Evolutionary conservation across 495 filamentous ascomycete species (phyloP), one percentile per base, ranked within the genome.

Genomic region (Penicillium argentinense): DNA sequence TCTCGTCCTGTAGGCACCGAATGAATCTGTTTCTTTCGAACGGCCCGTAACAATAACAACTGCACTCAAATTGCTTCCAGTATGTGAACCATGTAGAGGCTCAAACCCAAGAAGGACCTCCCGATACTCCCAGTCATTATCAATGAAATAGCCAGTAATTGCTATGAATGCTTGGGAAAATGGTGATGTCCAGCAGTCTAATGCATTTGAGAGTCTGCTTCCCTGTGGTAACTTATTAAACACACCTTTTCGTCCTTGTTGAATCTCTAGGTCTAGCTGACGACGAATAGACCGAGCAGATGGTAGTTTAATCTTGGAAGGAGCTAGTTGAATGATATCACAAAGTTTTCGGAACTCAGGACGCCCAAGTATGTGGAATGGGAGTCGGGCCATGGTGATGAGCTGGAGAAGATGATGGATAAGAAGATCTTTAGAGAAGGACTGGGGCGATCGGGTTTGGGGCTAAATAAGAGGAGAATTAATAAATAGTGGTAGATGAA

Each of bases 81-180:
- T 47, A 44, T 56, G 29, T 27, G 26, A 26, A 12, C 43, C 29
- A 41, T 51, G 25, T 8, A 51, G 30, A 9, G 9, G 51, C 21
- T 59, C 43, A 51, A 59, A 59, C 3, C 47, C 47, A 47, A 58
- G 55, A 17, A 57, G 37, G 7, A 57, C 17, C 36, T 53, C 40
- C 23, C 13, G 29, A 26, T 57, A 57, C 7, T 53, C 47, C 45
- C 33, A 57, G 18, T 57, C 47, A 16, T 32, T 0, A 42, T 53
- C 27, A 37, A 57, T 11, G 21, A 53, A 53, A 13, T 57, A 51
- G 11, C 43, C 39, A 25, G 53, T 57, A 8, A 49, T 39, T 21
- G 49, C 45, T 13, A 57, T 57, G 28, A 57, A 57, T 17, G 49
- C 36, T 39, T 57, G 41, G 1, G 6, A 4, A 47, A 57, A 53